These are phyloP conservation scores for Phytophthora litchii DNA, from an alignment of 352 stramenopile genomes.

Conservation along the genomic window DNA sequence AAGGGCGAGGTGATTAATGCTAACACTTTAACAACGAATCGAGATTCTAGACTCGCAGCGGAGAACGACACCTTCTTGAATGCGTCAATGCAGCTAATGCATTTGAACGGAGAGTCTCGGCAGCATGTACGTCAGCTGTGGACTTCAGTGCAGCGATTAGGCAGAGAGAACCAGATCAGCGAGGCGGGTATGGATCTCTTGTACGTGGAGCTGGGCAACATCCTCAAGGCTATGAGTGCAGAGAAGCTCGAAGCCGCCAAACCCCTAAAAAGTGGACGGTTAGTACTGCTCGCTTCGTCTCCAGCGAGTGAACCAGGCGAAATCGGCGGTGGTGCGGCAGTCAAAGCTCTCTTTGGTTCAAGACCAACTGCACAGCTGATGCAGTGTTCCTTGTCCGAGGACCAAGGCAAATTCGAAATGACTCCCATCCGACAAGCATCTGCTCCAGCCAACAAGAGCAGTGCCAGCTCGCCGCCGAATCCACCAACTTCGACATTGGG, in stretches of 20 bases:
- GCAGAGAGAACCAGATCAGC: slow-evolving; percentile 54
- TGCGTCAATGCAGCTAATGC: slow-evolving; percentile 67
- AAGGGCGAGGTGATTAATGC: slow-evolving; percentile 1
- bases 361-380: slow-evolving; percentile 39
- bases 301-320: slow-evolving; percentile 16
- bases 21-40: neutral
- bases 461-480: neutral
- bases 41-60: neutral
- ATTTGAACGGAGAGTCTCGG: slow-evolving; percentile 64
- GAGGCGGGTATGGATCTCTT: slow-evolving; percentile 52
- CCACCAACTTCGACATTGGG: slow-evolving; percentile 12
- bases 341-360: slow-evolving; percentile 44
- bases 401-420: slow-evolving; percentile 65
- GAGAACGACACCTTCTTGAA: slow-evolving; percentile 53
- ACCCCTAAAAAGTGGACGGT: slow-evolving; percentile 50
- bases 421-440: slow-evolving; percentile 33
- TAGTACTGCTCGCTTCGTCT: slow-evolving; percentile 55
- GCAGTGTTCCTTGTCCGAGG: slow-evolving; percentile 63
- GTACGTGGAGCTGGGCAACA: slow-evolving; percentile 59
- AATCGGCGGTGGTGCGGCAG: slow-evolving; percentile 18
- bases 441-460: neutral
- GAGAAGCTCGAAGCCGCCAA: slow-evolving; percentile 63
- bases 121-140: slow-evolving; percentile 69
- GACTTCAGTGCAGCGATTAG: slow-evolving; percentile 61
- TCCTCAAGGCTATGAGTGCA: slow-evolving; percentile 64